Base-by-base conservation (phyloP, 768 basidiomycete genomes). In the Gloeophyllum trabeum region DNA sequence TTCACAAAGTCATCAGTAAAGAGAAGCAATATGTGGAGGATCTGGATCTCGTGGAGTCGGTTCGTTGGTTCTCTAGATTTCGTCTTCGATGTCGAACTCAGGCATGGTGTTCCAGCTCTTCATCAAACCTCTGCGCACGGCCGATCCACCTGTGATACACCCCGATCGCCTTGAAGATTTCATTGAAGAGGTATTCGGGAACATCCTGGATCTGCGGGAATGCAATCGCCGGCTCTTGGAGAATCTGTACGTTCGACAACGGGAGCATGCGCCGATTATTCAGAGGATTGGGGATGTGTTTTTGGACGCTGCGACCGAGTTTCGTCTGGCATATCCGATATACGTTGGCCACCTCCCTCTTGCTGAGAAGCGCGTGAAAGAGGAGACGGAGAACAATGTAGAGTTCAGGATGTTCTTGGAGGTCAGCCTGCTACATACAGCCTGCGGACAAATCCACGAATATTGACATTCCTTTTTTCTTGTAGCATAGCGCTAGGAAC, bases 21-120 rank as follows among this genome's bases (percentile, higher is more conserved):
- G 94, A 98, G 56, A 80, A 89, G 48, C 83, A 90, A 53, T 96
- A 93, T 55, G 64, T 90, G 34, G 78, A 81, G 43, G 94, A 99
- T 54, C 70, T 99, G 5, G 81, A 89, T 45, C 69, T 79, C 2
- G 75, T 96, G 35, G 88, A 94, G 54, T 66, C 72, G 13, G 79
- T 84, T 32, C 67, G 66, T 51, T 25, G 28, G 4, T 43, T 4
- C 70, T 42, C 65, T 69, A 43, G 65, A 69, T 23, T 75, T 73
- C 3, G 59, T 82, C 14, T 66, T 70, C 51, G 46, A 21, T 64
- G 68, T n/a, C n/a, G n/a, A n/a, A n/a, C n/a, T n/a, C n/a, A n/a
- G n/a, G n/a, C n/a, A n/a, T n/a, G n/a, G n/a, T 26, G 41, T 20
- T 49, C 50, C 22, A 69, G 67, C 45, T 81, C 39, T 79, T 80